phyloP scores from a whole-genome alignment of 306 rosid species.

The Hylodesmum podocarpum region DNA sequence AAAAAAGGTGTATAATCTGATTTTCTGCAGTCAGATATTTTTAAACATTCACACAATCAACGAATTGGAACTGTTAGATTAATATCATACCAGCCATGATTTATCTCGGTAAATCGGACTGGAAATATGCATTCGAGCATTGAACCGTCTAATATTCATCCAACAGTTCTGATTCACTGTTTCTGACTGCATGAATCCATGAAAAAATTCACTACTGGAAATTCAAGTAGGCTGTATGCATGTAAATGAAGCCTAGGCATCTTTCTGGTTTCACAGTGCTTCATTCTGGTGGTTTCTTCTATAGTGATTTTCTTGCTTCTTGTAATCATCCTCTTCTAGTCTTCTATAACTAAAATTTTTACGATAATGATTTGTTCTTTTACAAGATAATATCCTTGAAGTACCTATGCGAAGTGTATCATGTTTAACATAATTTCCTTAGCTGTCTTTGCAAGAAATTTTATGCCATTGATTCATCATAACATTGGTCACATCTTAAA shows the following conservation, averaged over 20 bases:
- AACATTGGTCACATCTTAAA: not conserved
- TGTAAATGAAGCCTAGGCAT: not conserved
- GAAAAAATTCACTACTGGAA: not conserved
- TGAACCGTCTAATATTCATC: not conserved
- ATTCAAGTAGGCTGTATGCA: not conserved
- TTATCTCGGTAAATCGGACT: not conserved
- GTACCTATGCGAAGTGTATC: not conserved
- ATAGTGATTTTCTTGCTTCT: not conserved
- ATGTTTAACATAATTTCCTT: not conserved
- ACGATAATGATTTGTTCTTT: not conserved
- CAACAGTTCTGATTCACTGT: not conserved
- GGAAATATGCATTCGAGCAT: not conserved
- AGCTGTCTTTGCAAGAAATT: not conserved
- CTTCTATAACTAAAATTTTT: not conserved
- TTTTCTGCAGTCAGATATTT: not conserved
- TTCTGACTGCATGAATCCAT: not conserved
- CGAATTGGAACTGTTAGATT: not conserved
- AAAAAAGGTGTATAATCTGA: not conserved
- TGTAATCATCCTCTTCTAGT: not conserved
- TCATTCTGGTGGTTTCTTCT: not conserved
- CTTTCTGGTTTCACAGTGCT: not conserved
- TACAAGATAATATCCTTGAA: not conserved
- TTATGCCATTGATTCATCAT: slow-evolving; percentile 1
- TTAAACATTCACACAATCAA: not conserved
- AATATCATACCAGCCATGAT: not conserved